Evolutionary conservation across 768 basidiomycete species (phyloP), one percentile per base, ranked within the genome.

Genomic region (Suillus weaverae): DNA sequence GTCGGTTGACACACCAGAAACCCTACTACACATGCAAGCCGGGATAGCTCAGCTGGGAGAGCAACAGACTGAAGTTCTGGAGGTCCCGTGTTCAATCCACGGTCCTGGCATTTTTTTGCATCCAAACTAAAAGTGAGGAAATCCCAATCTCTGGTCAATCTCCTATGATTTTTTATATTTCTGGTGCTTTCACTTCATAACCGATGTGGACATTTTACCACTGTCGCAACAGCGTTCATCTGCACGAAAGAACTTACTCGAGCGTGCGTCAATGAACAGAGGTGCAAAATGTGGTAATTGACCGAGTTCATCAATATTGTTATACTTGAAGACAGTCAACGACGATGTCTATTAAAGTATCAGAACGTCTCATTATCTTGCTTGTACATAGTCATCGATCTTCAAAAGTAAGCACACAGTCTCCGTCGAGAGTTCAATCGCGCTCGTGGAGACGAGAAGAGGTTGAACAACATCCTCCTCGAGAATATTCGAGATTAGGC

Each of bases 391-490:
- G 72, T 95, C 97, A 74, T 98, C 97, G 16, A 99, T 98, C 81
- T 97, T 94, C 74, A 99, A 78, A 73, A 99, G 77, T 70, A 99
- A 78, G 69, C 95, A 94, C n/a, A 99, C 97, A 2, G 97, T 99
- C 81, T 99, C 97, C 13, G 97, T 97, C 30, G 97, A 83, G 60
- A 99, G 83, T 78, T 99, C 97, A 62, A 99, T 82, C 11, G 97
- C 97, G 69, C 94, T 96, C 33, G 97, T 99, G 20, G 92, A 90
- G 18, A 99, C 97, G 56, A 99, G 80, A 64, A 99, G 81, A 38
- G 96, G 97, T 76, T 99, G 97, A 5, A 99, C 90, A 18, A 99
- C 97, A 67, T 97, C 94, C 77, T 99, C 97, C 75, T 98, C 97
- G 38, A 97, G 74, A 67, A 99, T 98, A 79, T 99, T 97, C 32